Base-by-base conservation (phyloP, 352 stramenopile species). In the Thalassiosira mediterranea region DNA sequence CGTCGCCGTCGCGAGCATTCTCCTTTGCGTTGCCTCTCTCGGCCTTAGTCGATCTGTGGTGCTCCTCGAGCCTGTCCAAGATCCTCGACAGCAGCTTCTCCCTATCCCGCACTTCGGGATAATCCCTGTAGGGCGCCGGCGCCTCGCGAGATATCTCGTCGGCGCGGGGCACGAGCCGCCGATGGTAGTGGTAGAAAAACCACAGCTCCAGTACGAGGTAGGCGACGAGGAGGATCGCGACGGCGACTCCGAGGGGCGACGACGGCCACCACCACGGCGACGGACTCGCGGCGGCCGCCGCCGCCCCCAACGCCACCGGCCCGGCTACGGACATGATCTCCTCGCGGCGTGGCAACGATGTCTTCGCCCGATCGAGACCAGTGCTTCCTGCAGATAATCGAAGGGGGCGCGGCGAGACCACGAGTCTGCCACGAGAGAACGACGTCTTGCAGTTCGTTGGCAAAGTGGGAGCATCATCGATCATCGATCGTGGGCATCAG, bases 141-240 rank as follows among this genome's bases (percentile, higher is more conserved):
- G 59, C 42, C 4, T 17, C n/a, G 2, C 19, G 62, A 15, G 37
- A 25, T 7, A 70, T 51, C 66, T 34, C 19, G 44, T 90, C 88
- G 2, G 76, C 80, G 21, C 26, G 5, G 34, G 80, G 83, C 0
- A 90, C 37, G 10, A 87, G 44, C 11, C 81, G 53, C 11, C n/a
- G 47, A 51, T 74, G 61, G 54, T 87, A 87, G 29, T 77, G 26
- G 10, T 87, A 60, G 59, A 66, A 78, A 56, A 88, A 87, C 3
- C 60, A 37, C 28, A 87, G 11, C 76, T 88, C 79, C 23, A 84
- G 53, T 3, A 77, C 21, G 15, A 83, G 23, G 62, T 76, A 80
- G 17, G 23, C 72, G 17, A 81, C 10, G 26, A 76, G 19, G 21
- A 81, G 7, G 13, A 46, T 40, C 7, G 51, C 17, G 15, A 61